These are phyloP conservation scores for Tillandsia leiboldiana DNA, from an alignment of 176 grass and related monocot genomes.

Conservation along the genomic window DNA sequence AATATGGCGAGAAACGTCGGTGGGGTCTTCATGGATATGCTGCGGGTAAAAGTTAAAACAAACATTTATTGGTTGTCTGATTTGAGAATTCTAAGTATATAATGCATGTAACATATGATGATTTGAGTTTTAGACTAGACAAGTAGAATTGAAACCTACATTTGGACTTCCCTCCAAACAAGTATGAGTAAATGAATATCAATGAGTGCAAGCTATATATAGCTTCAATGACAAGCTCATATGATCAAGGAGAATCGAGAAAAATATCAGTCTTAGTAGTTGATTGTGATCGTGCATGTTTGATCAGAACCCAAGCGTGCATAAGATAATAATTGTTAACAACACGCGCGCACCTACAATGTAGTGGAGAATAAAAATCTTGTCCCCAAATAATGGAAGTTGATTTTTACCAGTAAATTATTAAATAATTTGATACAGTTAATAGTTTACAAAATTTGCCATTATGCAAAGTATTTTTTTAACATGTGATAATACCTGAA, in stretches of 20 bases:
- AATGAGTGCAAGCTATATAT: not conserved
- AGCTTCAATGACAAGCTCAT: not conserved
- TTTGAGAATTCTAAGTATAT: not conserved
- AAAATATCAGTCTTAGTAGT: not conserved
- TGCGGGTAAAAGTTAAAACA: not conserved
- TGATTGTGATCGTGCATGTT: not conserved
- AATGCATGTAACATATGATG: not conserved
- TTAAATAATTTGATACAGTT: not conserved
- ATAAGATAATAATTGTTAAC: slow-evolving; percentile 4
- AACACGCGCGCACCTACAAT: not conserved
- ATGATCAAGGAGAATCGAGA: not conserved
- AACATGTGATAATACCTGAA: not conserved
- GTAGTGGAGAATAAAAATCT: not conserved
- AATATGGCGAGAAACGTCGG: not conserved
- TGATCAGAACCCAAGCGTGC: not conserved
- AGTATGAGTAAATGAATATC: not conserved
- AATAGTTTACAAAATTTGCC: not conserved
- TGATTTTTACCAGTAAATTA: not conserved
- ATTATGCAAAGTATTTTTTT: not conserved
- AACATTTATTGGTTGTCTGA: not conserved
- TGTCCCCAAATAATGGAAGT: not conserved
- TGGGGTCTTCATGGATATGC: not conserved
- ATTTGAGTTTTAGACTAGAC: not conserved
- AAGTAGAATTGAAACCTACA: not conserved
- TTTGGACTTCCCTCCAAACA: not conserved